These are phyloP conservation scores for Neovahlkampfia damariscottae DNA, from an alignment of 78 protist species.

Conservation along the genomic window DNA sequence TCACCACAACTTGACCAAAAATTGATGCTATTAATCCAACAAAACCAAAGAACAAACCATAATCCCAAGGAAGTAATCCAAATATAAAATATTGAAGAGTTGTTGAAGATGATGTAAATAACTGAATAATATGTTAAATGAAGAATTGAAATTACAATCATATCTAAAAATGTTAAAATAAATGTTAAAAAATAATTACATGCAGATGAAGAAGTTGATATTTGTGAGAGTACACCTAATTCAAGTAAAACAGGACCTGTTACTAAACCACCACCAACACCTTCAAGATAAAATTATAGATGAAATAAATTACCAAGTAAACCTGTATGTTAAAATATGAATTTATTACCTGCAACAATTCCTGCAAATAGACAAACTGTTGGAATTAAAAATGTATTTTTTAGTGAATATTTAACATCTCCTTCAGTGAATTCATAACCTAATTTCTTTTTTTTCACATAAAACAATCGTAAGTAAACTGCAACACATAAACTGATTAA, in stretches of 20 bases:
- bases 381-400: neutral
- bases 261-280: conserved; percentile 48
- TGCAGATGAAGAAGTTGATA: neutral
- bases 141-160: too few relatives aligned
- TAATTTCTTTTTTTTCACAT: neutral
- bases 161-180: too few relatives aligned
- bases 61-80: neutral
- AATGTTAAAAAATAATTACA: too few relatives aligned
- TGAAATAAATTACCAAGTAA: too few relatives aligned
- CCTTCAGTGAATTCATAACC: too few relatives aligned
- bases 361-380: conserved; percentile 3
- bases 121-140: too few relatives aligned
- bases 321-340: too few relatives aligned
- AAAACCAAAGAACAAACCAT: neutral
- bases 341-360: too few relatives aligned
- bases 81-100: conserved; percentile 13
- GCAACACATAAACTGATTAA: neutral
- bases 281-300: conserved; percentile 12
- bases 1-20: neutral
- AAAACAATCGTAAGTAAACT: neutral
- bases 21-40: neutral
- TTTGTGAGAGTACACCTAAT: conserved; percentile 9
- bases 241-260: conserved; percentile 20
- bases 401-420: neutral
- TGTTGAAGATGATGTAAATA: conserved; percentile 38